Evolutionary conservation across 2,329 filamentous ascomycete genomes (phyloP).

Genomic region (Pestalotiopsis sp.): DNA sequence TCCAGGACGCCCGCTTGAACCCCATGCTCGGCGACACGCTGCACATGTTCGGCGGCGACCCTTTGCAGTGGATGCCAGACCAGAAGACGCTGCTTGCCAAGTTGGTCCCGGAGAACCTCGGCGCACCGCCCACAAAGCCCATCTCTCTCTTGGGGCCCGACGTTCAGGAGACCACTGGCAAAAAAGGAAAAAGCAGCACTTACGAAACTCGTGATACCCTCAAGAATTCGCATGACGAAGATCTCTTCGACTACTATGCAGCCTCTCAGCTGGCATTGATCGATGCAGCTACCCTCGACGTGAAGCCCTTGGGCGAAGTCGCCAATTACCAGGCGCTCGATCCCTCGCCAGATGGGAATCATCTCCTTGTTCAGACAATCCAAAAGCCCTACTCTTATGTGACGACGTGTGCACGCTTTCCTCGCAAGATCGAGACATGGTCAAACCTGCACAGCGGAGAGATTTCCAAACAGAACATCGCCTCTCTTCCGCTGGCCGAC

Average conservation of each 20-base stretch:
- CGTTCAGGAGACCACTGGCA: not conserved
- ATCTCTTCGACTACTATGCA: slow-evolving; percentile 7
- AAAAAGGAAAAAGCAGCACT: slow-evolving; percentile 3
- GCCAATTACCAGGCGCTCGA: slow-evolving; percentile 2
- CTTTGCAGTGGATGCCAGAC: slow-evolving; percentile 4
- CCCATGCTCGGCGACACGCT: slow-evolving; percentile 1
- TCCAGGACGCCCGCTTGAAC: not conserved
- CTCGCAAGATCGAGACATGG: not conserved
- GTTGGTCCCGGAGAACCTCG: not conserved
- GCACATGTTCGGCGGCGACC: not conserved
- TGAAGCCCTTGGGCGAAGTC: not conserved
- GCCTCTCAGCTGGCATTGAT: not conserved
- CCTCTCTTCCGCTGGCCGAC: slow-evolving; percentile 1
- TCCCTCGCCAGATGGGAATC: not conserved
- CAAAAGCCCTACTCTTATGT: slow-evolving; percentile 1
- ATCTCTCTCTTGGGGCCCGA: not conserved
- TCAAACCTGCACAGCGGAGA: not conserved
- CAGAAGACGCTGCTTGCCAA: slow-evolving; percentile 5
- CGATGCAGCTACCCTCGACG: not conserved
- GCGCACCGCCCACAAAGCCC: not conserved
- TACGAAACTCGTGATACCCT: slow-evolving; percentile 3
- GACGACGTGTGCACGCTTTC: not conserved
- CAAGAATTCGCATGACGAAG: not conserved
- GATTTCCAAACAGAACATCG: not conserved
- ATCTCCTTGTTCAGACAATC: not conserved